These are phyloP conservation scores for Pichia thaimueangensis DNA, from an alignment of 805 yeast species.

Conservation along the genomic window DNA sequence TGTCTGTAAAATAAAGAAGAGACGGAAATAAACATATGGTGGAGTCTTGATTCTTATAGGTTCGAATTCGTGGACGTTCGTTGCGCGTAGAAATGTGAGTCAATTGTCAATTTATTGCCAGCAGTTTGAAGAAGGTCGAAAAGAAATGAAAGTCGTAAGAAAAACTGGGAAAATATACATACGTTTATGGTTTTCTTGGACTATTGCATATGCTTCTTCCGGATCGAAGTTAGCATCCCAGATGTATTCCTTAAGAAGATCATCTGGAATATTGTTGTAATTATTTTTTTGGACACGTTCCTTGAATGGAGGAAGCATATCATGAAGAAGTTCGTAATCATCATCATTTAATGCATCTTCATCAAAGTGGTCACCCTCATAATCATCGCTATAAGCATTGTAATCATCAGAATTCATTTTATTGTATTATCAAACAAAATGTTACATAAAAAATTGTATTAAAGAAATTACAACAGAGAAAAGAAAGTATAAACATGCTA, in stretches of 20 bases:
- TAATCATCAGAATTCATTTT: background rate
- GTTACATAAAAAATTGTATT: no score
- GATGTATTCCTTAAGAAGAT: conserved; percentile 11
- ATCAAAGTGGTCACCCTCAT: conserved; percentile 17
- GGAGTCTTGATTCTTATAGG: no score
- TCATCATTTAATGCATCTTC: conserved; percentile 37
- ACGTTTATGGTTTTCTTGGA: conserved; percentile 10
- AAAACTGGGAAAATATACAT: conserved; percentile 5
- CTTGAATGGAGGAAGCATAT: conserved; percentile 13
- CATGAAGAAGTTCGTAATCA: conserved; percentile 28
- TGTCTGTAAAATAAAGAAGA: no score
- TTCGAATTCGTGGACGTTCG: no score
- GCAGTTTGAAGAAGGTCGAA: no score
- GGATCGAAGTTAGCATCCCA: conserved; percentile 13
- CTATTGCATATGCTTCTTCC: conserved; percentile 8
- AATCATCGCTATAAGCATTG: conserved; percentile 1
- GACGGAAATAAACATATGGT: no score
- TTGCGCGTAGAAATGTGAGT: background rate
- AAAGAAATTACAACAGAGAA: background rate
- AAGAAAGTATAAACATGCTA: background rate
- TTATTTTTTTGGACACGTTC: background rate
- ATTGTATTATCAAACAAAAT: background rate
- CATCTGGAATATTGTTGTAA: conserved; percentile 2
- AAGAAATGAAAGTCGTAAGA: background rate
- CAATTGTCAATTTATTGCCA: no score